Percentiles rank a stretch among this genome's conserved stretches.
phyloP scores from a whole-genome alignment of 2,329 filamentous ascomycete genomes.

The Hortaea werneckii region DNA sequence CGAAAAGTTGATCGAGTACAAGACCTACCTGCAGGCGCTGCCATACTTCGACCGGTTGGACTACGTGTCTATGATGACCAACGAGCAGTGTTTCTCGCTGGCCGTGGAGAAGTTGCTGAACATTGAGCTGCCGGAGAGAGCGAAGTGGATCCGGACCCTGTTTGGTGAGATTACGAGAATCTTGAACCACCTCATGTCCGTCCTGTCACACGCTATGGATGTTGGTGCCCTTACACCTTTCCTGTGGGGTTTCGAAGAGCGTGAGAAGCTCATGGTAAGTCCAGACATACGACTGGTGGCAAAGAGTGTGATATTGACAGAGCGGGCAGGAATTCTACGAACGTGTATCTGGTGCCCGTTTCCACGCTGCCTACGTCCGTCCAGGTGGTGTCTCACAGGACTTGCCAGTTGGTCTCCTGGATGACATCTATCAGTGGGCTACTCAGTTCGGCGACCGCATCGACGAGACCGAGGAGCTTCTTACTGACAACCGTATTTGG shows the following conservation, averaged over 20 bases:
- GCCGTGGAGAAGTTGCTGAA: slow-evolving; percentile 98
- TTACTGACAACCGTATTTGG: slow-evolving; percentile 99
- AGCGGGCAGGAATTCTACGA: slow-evolving; percentile 87
- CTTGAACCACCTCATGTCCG: slow-evolving; percentile 95
- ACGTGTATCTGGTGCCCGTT: slow-evolving; percentile 92
- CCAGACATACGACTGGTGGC: too few species aligned
- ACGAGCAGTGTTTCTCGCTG: slow-evolving; percentile 93
- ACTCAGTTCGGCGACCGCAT: slow-evolving; percentile 98
- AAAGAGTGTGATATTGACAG: too few species aligned
- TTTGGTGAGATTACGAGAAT: slow-evolving; percentile 92
- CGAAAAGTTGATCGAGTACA: slow-evolving; percentile 99
- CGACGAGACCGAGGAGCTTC: slow-evolving; percentile 95
- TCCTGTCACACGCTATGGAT: slow-evolving; percentile 96
- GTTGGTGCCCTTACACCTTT: slow-evolving; percentile 96
- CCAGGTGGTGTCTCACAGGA: slow-evolving; percentile 96
- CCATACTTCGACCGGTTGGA: slow-evolving; percentile 98
- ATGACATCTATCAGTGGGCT: slow-evolving; percentile 99
- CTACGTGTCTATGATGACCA: slow-evolving; percentile 99
- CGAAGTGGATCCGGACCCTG: slow-evolving; percentile 92
- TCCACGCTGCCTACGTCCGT: slow-evolving; percentile 93
- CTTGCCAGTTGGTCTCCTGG: slow-evolving; percentile 82
- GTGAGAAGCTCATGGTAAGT: slow-evolving; percentile 97
- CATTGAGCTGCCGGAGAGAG: slow-evolving; percentile 85
- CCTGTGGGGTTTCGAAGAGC: slow-evolving; percentile 98
- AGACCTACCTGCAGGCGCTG: slow-evolving; percentile 94